phyloP scores from a whole-genome alignment of 192 early-diverging fungal genomes.

The Entomortierella beljakovae region DNA sequence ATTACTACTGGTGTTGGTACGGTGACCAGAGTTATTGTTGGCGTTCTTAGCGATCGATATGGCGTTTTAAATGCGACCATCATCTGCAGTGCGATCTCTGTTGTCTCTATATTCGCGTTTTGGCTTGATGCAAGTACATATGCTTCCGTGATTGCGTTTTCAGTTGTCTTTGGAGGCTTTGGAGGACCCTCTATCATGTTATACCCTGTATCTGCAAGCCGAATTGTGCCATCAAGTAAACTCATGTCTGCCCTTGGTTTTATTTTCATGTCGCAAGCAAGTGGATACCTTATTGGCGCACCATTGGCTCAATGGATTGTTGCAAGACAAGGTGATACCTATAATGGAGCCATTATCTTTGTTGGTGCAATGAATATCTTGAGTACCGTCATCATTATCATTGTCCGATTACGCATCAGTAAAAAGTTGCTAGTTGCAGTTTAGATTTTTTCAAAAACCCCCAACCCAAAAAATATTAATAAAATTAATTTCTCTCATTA shows the following conservation, averaged over 20 bases:
- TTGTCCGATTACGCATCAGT: not conserved
- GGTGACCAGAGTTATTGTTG: not conserved
- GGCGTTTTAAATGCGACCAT: not conserved
- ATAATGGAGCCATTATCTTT: conserved; percentile 17
- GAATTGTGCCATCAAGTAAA: not conserved
- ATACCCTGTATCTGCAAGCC: conserved; percentile 19
- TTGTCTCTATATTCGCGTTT: not conserved
- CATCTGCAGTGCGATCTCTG: not conserved
- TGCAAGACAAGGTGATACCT: not conserved
- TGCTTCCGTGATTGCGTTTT: not conserved
- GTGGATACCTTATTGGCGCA: conserved; percentile 26
- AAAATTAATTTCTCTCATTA: no score
- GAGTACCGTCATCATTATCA: not conserved
- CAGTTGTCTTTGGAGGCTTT: conserved; percentile 9
- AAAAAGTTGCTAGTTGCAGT: no score
- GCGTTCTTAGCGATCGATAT: not conserved
- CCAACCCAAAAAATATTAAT: no score
- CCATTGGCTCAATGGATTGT: conserved; percentile 15
- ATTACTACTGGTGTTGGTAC: not conserved
- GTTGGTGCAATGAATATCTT: not conserved
- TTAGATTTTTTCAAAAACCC: no score
- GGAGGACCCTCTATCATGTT: conserved; percentile 21
- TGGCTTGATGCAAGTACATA: not conserved
- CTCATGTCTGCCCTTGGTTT: conserved; percentile 28
- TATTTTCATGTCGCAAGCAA: conserved; percentile 28